Base-by-base conservation (phyloP, 2,329 filamentous ascomycete genomes). In the Alternaria hordeiaustralica region DNA sequence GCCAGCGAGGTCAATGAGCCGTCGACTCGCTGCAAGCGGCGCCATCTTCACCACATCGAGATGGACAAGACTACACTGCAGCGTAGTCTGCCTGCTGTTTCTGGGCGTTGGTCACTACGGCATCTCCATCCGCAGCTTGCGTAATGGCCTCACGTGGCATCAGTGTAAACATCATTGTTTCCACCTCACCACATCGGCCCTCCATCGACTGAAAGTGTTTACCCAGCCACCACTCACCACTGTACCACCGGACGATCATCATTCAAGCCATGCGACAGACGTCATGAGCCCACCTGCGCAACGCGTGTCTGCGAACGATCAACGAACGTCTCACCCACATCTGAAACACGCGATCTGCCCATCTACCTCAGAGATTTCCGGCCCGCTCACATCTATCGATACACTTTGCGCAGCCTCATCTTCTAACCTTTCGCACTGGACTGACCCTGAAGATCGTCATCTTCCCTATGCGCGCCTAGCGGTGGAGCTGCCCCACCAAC, bases 361-460 rank as follows among this genome's bases (percentile, higher is more conserved):
- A 21, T 49, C 18, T 25, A 53, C 49, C 60, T 45, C 21, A 9
- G 15, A 59, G 15, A 11, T 55, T 30, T 30, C 47, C 60, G 60
- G 41, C 55, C 43, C 54, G 26, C 26, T 28, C 54, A 56, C 54
- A 23, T 28, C 21, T 30, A 47, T 36, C 46, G 36, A 58, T 43
- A 51, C 41, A 13, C 20, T 58, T 15, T 26, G 26, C 28, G 46
- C 47, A 55, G 43, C 55, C 44, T 51, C 53, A 47, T 47, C 23
- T 47, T 20, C 43, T 23, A 11, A 23, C 44, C 43, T 45, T 36
- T 30, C 13, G 20, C 49, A 36, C 49, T 53, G 45, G 18, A 9
- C 28, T 41, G 62, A 62, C 62, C 62, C 59, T 64, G 62, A 62
- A 61, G 59, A 64, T 64, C 55, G 36, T 62, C 55, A 64, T 64